A percentile compares a stretch with the other conserved stretches of the same genome.
phyloP scores from a whole-genome alignment of 352 stramenopile species.

The Globisporangium camurandrum region DNA sequence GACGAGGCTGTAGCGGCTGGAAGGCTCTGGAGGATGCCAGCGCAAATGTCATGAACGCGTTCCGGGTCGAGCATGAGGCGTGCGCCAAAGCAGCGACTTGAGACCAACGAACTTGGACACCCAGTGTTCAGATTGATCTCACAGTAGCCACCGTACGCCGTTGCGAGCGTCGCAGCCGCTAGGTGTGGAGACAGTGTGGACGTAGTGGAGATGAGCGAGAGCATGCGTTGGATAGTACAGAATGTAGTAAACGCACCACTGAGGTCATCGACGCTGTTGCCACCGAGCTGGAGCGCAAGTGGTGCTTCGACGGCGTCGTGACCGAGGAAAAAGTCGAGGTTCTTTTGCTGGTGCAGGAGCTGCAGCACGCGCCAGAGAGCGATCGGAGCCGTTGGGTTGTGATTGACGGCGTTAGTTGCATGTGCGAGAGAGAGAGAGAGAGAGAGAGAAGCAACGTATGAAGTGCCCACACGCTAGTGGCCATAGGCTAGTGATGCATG shows the following conservation, averaged over 20 bases:
- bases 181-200: too few relatives aligned
- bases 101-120: conserved; percentile 85
- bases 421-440: too few relatives aligned
- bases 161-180: conserved; percentile 64
- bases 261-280: conserved; percentile 83
- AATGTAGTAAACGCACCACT: conserved; percentile 25
- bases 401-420: not conserved
- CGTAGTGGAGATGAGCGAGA: too few relatives aligned
- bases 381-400: not conserved
- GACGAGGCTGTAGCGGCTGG: too few relatives aligned
- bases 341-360: conserved; percentile 79
- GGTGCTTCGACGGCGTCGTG: conserved; percentile 81
- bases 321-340: conserved; percentile 86
- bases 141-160: conserved; percentile 85
- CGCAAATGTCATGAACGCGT: conserved; percentile 90
- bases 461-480: too few relatives aligned
- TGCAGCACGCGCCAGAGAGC: conserved; percentile 10
- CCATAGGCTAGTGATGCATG: not conserved
- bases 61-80: conserved; percentile 96
- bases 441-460: too few relatives aligned
- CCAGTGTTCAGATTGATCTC: conserved; percentile 97
- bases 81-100: conserved; percentile 92
- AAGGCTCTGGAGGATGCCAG: conserved; percentile 70
- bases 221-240: not conserved
- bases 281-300: conserved; percentile 92